Base-by-base conservation (phyloP, 441 rosid species). In the Erodium texanum region DNA sequence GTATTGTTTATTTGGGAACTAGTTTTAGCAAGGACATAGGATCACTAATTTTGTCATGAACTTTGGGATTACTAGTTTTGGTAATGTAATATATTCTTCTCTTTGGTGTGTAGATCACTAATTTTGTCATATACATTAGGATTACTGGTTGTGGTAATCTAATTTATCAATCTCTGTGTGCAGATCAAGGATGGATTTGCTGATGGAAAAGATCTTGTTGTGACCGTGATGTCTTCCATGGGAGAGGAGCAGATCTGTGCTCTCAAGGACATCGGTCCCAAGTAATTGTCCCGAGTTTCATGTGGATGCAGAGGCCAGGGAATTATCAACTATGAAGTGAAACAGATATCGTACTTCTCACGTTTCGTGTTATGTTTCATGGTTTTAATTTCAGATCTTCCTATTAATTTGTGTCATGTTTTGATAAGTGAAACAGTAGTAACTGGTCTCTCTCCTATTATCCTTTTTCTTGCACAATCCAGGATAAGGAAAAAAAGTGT, bases 241-340 rank as follows among this genome's bases (percentile, higher is more conserved):
- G 98, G 97, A 64, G 96, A 93, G 82, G 98, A 93, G 83, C 98
- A 89, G 88, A 93, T 93, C 73, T 83, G 90, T 72, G 90, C 88
- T 29, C 80, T 92, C 43, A 90, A 92, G 86, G 98, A 92, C 69
- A 83, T 89, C 66, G 95, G 95, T 69, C 91, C 98, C 29, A 92
- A 89, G 83, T 73, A 72, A 67, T 1, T 43, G 50, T 11, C n/a
- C 12, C n/a, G 2, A 1, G 50, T 14, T 43, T 11, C 1, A 43
- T 2, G n/a, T 43, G n/a, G 50, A 43, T 43, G 14, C 50, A 12
- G 50, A 43, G 50, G 50, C 50, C 50, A 43, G n/a, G n/a, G 50
- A 43, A 43, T 43, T 43, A 43, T 43, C 2, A 12, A 12, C 41
- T 43, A 43, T 14, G 50, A 43, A 43, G 50, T 14, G 2, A 43